Conservation (phyloP, 208 protist genomes). For the Histomonas meleagridis region DNA sequence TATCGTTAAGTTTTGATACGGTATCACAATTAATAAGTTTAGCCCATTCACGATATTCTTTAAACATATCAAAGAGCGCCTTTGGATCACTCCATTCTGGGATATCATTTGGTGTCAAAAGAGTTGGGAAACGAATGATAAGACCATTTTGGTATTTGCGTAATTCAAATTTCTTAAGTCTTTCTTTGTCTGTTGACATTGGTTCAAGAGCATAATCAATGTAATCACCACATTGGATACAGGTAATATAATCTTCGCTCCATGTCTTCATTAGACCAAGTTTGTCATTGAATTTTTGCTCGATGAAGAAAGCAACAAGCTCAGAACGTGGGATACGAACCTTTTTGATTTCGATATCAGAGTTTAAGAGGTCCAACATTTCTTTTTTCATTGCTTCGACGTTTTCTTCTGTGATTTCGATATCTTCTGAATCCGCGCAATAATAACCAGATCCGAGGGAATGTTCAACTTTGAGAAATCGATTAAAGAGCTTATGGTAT, state of each 20-base stretch:
- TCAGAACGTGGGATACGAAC: neutral
- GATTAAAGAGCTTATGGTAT: neutral
- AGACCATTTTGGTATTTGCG: neutral
- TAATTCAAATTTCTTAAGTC: slow-evolving; percentile 7
- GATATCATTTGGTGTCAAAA: neutral
- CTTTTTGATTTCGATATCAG: neutral
- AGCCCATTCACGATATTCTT: slow-evolving; percentile 8
- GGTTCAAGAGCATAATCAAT: neutral
- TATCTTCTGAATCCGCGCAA: neutral
- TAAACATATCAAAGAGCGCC: neutral
- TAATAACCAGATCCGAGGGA: neutral
- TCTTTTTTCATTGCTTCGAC: neutral
- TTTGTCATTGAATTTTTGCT: neutral
- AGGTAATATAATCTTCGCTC: slow-evolving; percentile 14
- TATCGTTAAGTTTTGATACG: neutral
- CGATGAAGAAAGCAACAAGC: neutral
- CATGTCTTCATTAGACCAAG: neutral
- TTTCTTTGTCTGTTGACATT: slow-evolving; percentile 28
- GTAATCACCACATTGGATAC: neutral
- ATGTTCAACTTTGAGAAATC: slow-evolving; percentile 4
- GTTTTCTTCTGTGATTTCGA: neutral
- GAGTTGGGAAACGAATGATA: neutral
- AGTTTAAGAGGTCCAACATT: neutral
- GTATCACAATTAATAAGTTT: neutral
- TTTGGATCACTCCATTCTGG: neutral